Conservation (phyloP, 1,284 basidiomycete species). For the Boletus nobilissimus region DNA sequence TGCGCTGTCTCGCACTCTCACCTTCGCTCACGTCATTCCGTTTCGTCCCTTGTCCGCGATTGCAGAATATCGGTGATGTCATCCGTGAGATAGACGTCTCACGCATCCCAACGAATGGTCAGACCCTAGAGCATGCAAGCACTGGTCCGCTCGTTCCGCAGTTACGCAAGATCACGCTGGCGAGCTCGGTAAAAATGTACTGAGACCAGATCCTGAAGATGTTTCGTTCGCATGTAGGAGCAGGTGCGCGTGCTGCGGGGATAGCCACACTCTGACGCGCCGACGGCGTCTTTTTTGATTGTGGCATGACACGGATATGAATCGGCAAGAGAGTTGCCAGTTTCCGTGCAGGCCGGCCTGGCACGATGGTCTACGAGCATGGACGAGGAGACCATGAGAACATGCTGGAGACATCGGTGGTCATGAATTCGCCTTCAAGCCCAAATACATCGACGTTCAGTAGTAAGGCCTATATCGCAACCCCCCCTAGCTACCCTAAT, state of each 20-base stretch:
- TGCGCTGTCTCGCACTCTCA: conserved; percentile 36
- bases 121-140: background rate
- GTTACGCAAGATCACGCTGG: conserved; percentile 34
- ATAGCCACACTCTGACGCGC: conserved; percentile 20
- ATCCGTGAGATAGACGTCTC: conserved; percentile 24
- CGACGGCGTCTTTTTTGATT: conserved; percentile 27
- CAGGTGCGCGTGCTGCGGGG: background rate
- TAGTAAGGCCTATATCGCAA: background rate
- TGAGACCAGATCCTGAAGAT: conserved; percentile 25
- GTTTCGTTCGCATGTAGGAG: conserved; percentile 30
- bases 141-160: conserved; percentile 12
- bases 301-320: conserved; percentile 19
- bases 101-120: background rate
- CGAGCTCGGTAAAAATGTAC: conserved; percentile 22
- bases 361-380: conserved; percentile 5
- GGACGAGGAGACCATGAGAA: background rate
- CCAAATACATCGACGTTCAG: conserved; percentile 23
- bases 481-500: background rate
- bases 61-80: conserved; percentile 31
- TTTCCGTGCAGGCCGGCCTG: conserved; percentile 18
- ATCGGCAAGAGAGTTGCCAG: background rate
- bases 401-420: conserved; percentile 17
- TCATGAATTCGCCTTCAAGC: conserved; percentile 15
- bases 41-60: conserved; percentile 38
- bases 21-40: conserved; percentile 26